Evolutionary conservation across 345 rosid genomes (phyloP).

Genomic region (Syzygium grande): DNA sequence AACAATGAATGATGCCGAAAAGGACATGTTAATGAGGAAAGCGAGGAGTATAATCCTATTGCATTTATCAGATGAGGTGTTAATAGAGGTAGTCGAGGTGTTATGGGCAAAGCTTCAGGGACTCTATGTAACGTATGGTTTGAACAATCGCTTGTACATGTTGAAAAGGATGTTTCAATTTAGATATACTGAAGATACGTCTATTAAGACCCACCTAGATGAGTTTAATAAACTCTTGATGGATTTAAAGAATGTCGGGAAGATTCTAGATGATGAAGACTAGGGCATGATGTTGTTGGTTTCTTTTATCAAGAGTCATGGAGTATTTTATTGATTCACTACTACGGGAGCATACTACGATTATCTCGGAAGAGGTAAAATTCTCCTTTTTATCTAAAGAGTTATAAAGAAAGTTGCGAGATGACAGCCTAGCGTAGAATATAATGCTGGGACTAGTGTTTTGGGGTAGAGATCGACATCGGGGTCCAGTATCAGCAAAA

Average conservation of each 20-base stretch:
- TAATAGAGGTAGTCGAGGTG: neutral
- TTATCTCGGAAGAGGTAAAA: neutral
- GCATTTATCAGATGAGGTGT: neutral
- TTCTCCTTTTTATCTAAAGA: neutral
- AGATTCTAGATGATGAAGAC: no score
- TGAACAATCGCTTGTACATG: neutral
- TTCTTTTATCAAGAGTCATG: no score
- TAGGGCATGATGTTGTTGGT: neutral
- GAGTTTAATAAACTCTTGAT: neutral
- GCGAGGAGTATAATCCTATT: neutral
- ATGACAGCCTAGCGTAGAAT: neutral
- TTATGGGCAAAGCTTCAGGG: neutral
- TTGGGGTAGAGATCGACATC: neutral
- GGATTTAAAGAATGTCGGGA: neutral
- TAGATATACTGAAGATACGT: neutral
- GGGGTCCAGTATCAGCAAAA: rapidly evolving
- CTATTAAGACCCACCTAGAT: neutral
- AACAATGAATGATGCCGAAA: neutral
- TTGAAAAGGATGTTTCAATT: no score
- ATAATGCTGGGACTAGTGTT: neutral
- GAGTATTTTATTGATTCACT: neutral
- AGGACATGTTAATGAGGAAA: neutral
- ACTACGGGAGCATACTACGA: no score
- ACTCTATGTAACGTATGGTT: neutral
- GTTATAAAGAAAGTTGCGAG: neutral